These are phyloP conservation scores for Nakazawaea siamensis DNA, from an alignment of 805 yeast genomes.

Conservation along the genomic window DNA sequence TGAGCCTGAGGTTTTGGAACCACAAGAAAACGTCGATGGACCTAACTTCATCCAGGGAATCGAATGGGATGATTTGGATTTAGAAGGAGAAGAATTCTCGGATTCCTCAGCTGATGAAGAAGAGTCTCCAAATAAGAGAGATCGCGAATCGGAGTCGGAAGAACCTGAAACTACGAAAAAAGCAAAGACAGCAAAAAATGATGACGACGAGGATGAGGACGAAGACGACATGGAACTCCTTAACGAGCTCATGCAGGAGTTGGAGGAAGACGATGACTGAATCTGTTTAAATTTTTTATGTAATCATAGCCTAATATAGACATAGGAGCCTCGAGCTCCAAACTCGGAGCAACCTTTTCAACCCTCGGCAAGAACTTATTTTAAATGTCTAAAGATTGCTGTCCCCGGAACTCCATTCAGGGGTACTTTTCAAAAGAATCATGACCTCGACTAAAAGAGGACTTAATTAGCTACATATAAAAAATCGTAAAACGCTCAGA, in stretches of 20 bases:
- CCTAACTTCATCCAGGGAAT: conserved; percentile 19
- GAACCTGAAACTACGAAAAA: conserved; percentile 6
- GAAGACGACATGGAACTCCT: conserved; percentile 9
- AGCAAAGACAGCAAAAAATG: conserved; percentile 1
- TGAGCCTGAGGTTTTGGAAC: conserved; percentile 18
- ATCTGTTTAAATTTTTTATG: no score
- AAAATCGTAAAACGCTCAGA: background rate
- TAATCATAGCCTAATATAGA: no score
- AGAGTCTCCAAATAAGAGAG: background rate
- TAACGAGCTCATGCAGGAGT: conserved; percentile 9
- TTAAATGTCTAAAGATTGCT: no score
- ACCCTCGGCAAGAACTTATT: no score
- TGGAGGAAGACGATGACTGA: conserved; percentile 9
- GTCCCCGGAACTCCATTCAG: no score
- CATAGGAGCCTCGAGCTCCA: no score
- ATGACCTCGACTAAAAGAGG: no score
- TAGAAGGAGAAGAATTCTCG: conserved; percentile 38
- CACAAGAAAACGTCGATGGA: conserved; percentile 19
- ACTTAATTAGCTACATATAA: no score
- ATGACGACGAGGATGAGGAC: conserved; percentile 7
- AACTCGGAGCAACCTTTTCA: no score
- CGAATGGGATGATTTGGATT: conserved; percentile 47
- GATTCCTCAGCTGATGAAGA: conserved; percentile 33
- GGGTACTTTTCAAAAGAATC: no score
- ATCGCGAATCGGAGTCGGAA: conserved; percentile 13